Base-by-base conservation (phyloP, 768 basidiomycete genomes). In the Naganishia kalamii region DNA sequence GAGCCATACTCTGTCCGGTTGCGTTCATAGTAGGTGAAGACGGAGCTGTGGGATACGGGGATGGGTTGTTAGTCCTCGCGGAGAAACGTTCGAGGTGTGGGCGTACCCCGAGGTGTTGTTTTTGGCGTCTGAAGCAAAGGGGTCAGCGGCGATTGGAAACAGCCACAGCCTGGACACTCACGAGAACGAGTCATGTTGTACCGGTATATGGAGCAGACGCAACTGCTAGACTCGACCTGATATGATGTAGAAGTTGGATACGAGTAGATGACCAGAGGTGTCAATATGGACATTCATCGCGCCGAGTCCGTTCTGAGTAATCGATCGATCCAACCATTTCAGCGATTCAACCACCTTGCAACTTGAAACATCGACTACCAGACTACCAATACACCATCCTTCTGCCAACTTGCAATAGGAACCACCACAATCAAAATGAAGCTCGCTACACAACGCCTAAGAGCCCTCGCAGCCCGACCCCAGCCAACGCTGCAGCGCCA, bases 11-110 rank as follows among this genome's bases (percentile, higher is more conserved):
- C 68, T 6, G 74, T 70, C 7, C 72, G 70, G 15, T 71, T 70
- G 8, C 75, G 71, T 51, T 76, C 75, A 37, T 76, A 61, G 43
- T 67, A 67, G 0, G 66, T 67, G 44, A 60, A 67, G 33, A 62
- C 60, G 49, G 66, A 62, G 19, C 66, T 67, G 51, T 0, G 15
- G 25, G 29, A 4, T n/a, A 52, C 33, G 6, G 7, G 27, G 19
- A 57, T 12, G 19, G 54, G 19, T 57, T 15, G n/a, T 25, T 6
- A 23, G 40, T 40, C 11, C 23, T n/a, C 3, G 17, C 3, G 3
- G 23, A 15, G 35, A 4, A 35, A 40, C 3, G n/a, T 35, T 19
- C 11, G 15, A 25, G 17, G 30, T 7, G 13, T 15, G 10, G 35
- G 19, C 54, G 19, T 57, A 57, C 54, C 54, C 40, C 13, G 70